A percentile compares a stretch with the other conserved stretches of the same genome.
These are phyloP conservation scores for Saturnispora galanensis DNA, from an alignment of 805 yeast species.

Conservation along the genomic window DNA sequence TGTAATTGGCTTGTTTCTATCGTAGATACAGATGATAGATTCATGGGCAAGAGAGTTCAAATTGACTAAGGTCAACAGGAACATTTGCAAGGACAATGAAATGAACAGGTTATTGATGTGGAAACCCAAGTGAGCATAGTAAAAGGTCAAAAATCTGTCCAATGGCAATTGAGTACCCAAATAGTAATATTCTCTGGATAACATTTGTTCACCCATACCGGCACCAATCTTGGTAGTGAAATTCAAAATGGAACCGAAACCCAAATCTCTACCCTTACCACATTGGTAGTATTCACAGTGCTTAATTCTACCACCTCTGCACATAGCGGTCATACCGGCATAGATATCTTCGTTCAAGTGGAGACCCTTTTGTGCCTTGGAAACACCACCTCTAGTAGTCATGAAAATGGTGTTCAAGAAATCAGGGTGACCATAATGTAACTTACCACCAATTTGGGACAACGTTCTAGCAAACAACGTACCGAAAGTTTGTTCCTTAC, in stretches of 20 bases:
- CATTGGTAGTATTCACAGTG: conserved; percentile 84
- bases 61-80: conserved; percentile 61
- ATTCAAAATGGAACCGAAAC: conserved; percentile 77
- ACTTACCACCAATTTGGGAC: conserved; percentile 76
- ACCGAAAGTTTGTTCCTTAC: conserved; percentile 85
- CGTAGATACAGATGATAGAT: conserved; percentile 56
- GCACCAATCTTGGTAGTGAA: conserved; percentile 86
- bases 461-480: conserved; percentile 75
- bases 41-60: conserved; percentile 67
- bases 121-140: conserved; percentile 83
- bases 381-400: conserved; percentile 84
- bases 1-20: conserved; percentile 55
- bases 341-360: conserved; percentile 83
- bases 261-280: conserved; percentile 86
- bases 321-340: conserved; percentile 77
- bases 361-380: conserved; percentile 78
- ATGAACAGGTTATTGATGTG: conserved; percentile 74
- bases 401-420: conserved; percentile 64
- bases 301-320: conserved; percentile 81
- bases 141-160: conserved; percentile 73
- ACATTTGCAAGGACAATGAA: conserved; percentile 63
- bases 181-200: conserved; percentile 75
- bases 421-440: conserved; percentile 87
- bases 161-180: conserved; percentile 72
- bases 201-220: conserved; percentile 88